These are phyloP conservation scores for Venturia nashicola DNA, from an alignment of 2,329 filamentous ascomycete genomes.

Conservation along the genomic window DNA sequence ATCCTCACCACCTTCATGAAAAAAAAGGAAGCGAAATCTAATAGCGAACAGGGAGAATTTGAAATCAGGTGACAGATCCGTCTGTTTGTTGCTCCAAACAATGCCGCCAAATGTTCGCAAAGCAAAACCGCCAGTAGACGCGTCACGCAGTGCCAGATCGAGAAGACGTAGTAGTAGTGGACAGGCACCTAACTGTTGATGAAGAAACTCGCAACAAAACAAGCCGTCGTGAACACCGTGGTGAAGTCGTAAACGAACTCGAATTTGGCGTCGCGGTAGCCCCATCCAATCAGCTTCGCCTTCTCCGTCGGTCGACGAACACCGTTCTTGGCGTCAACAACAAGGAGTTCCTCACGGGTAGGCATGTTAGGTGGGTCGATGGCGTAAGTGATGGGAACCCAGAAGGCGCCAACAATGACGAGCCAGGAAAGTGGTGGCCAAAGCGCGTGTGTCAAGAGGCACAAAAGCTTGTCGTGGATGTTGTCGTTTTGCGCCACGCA, in stretches of 20 bases:
- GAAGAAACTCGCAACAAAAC: slow-evolving; percentile 10
- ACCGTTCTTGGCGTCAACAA: slow-evolving; percentile 41
- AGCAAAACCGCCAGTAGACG: background rate
- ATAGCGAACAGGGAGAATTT: no score
- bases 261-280: background rate
- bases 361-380: slow-evolving; percentile 47
- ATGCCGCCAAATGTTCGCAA: background rate
- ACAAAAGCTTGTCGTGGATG: slow-evolving; percentile 8
- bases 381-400: slow-evolving; percentile 43
- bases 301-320: slow-evolving; percentile 34
- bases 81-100: background rate
- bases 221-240: slow-evolving; percentile 7
- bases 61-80: no score
- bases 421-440: slow-evolving; percentile 13
- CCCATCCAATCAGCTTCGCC: slow-evolving; percentile 9
- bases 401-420: slow-evolving; percentile 11
- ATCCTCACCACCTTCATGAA: no score
- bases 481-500: slow-evolving; percentile 2
- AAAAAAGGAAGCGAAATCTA: no score
- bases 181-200: background rate
- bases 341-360: slow-evolving; percentile 44
- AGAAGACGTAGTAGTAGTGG: background rate
- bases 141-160: background rate
- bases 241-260: slow-evolving; percentile 10
- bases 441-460: slow-evolving; percentile 12